These are phyloP conservation scores for Ambrosia trifida DNA, from an alignment of 129 eudicot genomes.

Conservation along the genomic window DNA sequence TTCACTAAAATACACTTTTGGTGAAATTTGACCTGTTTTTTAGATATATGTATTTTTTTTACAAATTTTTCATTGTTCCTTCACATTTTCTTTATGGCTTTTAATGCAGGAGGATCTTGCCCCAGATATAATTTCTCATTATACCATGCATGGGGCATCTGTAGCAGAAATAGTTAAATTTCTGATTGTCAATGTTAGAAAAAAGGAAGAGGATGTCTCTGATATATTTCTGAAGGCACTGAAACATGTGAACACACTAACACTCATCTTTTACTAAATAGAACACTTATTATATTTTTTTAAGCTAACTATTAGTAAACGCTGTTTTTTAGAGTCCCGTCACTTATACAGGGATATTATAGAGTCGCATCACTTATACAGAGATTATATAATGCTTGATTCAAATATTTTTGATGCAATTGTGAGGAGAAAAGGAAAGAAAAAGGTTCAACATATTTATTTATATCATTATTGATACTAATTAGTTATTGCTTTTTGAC, in stretches of 20 bases:
- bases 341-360: neutral
- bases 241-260: constrained; percentile 53
- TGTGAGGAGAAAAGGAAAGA: constrained; percentile 3
- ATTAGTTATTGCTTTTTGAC: constrained; percentile 15
- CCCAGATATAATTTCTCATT: constrained; percentile 81
- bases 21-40: too few relatives aligned
- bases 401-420: neutral
- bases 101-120: constrained; percentile 72
- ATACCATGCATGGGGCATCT: constrained; percentile 72
- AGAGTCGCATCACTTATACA: neutral
- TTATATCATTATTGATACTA: constrained; percentile 1
- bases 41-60: neutral
- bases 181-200: constrained; percentile 60
- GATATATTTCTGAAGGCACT: constrained; percentile 63
- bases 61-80: neutral
- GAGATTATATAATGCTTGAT: neutral
- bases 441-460: neutral
- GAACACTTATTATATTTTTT: neutral
- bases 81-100: constrained; percentile 4
- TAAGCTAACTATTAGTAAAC: constrained; percentile 2
- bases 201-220: constrained; percentile 70
- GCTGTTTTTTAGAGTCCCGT: constrained; percentile 8
- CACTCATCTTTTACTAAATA: neutral
- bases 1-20: neutral
- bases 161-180: constrained; percentile 82